These are phyloP conservation scores for Yarrowia sp. DNA, from an alignment of 805 yeast genomes.

Conservation along the genomic window DNA sequence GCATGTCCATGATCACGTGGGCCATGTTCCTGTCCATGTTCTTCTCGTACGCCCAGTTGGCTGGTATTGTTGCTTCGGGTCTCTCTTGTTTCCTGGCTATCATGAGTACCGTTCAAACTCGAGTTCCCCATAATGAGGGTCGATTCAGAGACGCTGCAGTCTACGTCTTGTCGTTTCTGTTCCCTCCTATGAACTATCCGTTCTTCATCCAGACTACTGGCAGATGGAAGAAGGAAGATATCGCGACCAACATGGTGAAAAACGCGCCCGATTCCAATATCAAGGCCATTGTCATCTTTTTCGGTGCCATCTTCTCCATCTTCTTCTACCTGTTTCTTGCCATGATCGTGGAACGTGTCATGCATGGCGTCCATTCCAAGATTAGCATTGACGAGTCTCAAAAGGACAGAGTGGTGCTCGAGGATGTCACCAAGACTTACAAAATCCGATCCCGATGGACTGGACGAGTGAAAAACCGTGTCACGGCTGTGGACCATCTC, in stretches of 20 bases:
- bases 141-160: constrained; percentile 46
- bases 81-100: constrained; percentile 48
- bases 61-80: constrained; percentile 50
- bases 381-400: constrained; percentile 39
- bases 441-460: constrained; percentile 39
- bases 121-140: constrained; percentile 43
- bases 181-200: constrained; percentile 51
- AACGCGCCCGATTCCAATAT: constrained; percentile 47
- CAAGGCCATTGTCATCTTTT: constrained; percentile 45
- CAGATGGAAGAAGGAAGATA: constrained; percentile 46
- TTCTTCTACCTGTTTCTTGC: constrained; percentile 47
- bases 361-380: constrained; percentile 16
- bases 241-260: constrained; percentile 44
- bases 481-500: constrained; percentile 47
- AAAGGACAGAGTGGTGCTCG: constrained; percentile 45
- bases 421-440: constrained; percentile 46
- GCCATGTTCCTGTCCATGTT: constrained; percentile 48
- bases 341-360: constrained; percentile 45
- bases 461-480: constrained; percentile 38
- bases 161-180: constrained; percentile 47
- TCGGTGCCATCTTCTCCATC: constrained; percentile 49
- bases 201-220: constrained; percentile 49
- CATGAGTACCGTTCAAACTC: constrained; percentile 48
- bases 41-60: constrained; percentile 48
- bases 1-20: constrained; percentile 49